Evolutionary conservation across 768 basidiomycete genomes (phyloP), one percentile per base, ranked within the genome.

Genomic region (Auriscalpium microsporum): DNA sequence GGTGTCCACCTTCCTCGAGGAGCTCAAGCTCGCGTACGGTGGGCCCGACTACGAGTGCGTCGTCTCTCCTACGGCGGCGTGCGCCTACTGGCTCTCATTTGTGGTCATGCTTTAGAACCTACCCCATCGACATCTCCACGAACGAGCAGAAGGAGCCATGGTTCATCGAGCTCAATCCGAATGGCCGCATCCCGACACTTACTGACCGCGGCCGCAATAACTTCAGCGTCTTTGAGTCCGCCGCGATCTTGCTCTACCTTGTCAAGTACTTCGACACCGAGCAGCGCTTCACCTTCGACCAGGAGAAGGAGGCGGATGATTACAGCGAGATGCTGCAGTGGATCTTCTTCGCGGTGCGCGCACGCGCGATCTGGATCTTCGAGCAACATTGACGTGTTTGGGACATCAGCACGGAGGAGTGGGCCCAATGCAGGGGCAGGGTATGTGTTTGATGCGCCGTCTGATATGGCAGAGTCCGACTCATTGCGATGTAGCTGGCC

Each of bases 381-480:
- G 40, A 36, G 40, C 21, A 33, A 8, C 37, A 48, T 35, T 46
- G 42, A 49, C 23, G 14, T 8, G 34, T 45, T 19, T 4, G 19
- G 28, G 19, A 38, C 44, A 50, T 3, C 65, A 88, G 84, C 87
- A 90, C 65, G 89, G 87, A 1, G 89, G 86, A 23, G 69, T 90
- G 21, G 89, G 88, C 28, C 89, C 90, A n/a, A 93, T 91, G 87
- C 88, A 92, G 73, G 87, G 88, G 34, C 87, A 90, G 72, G 67
- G 70, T 68, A 48, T 16, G 52, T 53, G 50, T 58, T 48, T 48
- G 35, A 37, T 21, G 10, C 11, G 48, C 38, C 44, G 54, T 33
- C 36, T 2, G 21, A 10, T 47, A 19, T 16, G 17, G 42, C 13
- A 35, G 19, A 35, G 19, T 21, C 10, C 35, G 16, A 49, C 9